A percentile compares a stretch with the other conserved stretches of the same genome.
These are phyloP conservation scores for Fusarium bulbicola DNA, from an alignment of 2,329 filamentous ascomycete species.

Conservation along the genomic window DNA sequence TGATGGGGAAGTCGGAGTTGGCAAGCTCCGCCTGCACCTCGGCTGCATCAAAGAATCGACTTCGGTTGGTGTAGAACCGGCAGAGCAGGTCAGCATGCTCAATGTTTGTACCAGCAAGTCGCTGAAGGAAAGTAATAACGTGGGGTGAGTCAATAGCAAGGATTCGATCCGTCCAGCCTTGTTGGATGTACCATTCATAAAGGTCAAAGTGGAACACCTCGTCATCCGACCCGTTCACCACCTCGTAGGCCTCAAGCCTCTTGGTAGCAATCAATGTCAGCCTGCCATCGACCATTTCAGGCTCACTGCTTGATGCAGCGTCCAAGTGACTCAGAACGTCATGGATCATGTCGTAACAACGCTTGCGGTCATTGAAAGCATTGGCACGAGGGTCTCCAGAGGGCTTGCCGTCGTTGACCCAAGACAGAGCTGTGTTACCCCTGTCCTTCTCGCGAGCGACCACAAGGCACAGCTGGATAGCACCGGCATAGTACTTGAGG, in stretches of 20 bases:
- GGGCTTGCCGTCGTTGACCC: slow-evolving; percentile 86
- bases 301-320: slow-evolving; percentile 70
- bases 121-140: slow-evolving; percentile 85
- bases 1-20: slow-evolving; percentile 79
- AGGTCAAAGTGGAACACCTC: slow-evolving; percentile 95
- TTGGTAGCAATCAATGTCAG: slow-evolving; percentile 80
- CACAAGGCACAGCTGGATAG: slow-evolving; percentile 84
- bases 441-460: slow-evolving; percentile 88
- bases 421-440: slow-evolving; percentile 83
- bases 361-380: slow-evolving; percentile 75
- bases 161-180: slow-evolving; percentile 86
- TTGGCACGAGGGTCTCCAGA: slow-evolving; percentile 73
- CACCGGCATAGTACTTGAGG: slow-evolving; percentile 91
- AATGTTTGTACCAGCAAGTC: slow-evolving; percentile 75
- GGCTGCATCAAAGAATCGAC: slow-evolving; percentile 86
- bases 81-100: slow-evolving; percentile 90
- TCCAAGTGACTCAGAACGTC: slow-evolving; percentile 83
- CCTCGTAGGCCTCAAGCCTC: slow-evolving; percentile 85
- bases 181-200: slow-evolving; percentile 96
- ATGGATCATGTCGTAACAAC: slow-evolving; percentile 89
- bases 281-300: slow-evolving; percentile 80
- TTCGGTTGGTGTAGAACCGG: slow-evolving; percentile 87
- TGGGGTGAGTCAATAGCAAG: slow-evolving; percentile 85
- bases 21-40: slow-evolving; percentile 86
- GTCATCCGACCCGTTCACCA: slow-evolving; percentile 87